These are phyloP conservation scores for Argentina anserina DNA, from an alignment of 306 rosid genomes.

Conservation along the genomic window DNA sequence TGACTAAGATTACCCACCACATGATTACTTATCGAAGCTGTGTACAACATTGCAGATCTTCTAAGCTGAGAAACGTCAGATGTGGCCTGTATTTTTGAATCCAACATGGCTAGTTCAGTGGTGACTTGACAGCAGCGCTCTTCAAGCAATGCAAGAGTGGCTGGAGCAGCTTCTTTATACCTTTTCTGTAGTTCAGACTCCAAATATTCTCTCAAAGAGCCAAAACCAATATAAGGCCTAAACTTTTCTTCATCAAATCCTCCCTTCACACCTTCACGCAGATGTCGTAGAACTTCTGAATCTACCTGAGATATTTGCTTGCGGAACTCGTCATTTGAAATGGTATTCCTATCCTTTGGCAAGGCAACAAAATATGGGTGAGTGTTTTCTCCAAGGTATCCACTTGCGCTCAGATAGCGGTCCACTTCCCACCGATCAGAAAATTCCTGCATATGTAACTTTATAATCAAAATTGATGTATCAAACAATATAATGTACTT, in stretches of 20 bases:
- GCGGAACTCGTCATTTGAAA: conserved; percentile 92
- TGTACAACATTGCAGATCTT: conserved; percentile 69
- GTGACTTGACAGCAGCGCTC: conserved; percentile 84
- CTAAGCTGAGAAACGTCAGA: conserved; percentile 89
- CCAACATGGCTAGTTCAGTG: conserved; percentile 61
- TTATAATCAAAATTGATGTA: conserved; percentile 19
- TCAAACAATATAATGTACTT: background rate
- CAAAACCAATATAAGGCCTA: conserved; percentile 67
- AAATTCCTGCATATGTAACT: conserved; percentile 64
- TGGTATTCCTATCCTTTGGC: conserved; percentile 71
- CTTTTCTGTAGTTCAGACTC: conserved; percentile 94
- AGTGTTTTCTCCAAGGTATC: conserved; percentile 79
- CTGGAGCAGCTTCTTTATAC: conserved; percentile 97
- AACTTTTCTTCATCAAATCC: conserved; percentile 93
- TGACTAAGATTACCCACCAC: conserved; percentile 56
- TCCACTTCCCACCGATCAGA: conserved; percentile 97
- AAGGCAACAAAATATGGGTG: conserved; percentile 86
- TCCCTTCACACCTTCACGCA: conserved; percentile 77
- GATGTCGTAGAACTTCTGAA: conserved; percentile 71
- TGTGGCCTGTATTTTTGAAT: conserved; percentile 71
- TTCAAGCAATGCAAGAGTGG: conserved; percentile 94
- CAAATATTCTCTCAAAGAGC: conserved; percentile 69
- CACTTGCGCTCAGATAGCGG: conserved; percentile 91
- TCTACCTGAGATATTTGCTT: conserved; percentile 86
- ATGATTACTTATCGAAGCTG: conserved; percentile 85